Percentiles rank a stretch among this genome's conserved stretches.
Conservation (phyloP, 768 basidiomycete species). For the Mycena polygramma region DNA sequence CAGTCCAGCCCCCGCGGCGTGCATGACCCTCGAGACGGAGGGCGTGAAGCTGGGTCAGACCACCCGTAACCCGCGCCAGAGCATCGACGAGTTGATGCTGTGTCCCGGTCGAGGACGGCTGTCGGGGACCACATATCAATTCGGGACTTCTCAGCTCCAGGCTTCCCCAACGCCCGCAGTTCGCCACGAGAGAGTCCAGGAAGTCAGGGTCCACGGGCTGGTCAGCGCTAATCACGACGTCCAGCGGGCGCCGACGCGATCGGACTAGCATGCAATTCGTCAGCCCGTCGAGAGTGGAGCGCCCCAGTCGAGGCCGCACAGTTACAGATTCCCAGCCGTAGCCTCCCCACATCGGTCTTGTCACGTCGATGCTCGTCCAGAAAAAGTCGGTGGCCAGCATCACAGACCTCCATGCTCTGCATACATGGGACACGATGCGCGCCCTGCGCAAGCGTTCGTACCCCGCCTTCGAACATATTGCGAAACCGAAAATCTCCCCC, state of each 20-base stretch:
- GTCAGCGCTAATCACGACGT: constrained; percentile 3
- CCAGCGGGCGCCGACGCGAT: not conserved
- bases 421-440: not conserved
- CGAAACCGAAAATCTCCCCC: not conserved
- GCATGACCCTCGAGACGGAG: not conserved
- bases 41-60: not conserved
- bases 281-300: not conserved
- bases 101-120: no score
- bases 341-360: no score
- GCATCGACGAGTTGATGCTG: not conserved
- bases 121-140: no score
- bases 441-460: not conserved
- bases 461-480: no score
- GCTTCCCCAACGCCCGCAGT: not conserved
- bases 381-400: not conserved
- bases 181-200: not conserved
- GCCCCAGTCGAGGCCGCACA: not conserved
- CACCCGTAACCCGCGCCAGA: not conserved
- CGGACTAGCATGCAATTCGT: no score
- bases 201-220: not conserved
- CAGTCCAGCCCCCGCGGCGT: not conserved
- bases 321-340: no score
- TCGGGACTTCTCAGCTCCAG: constrained; percentile 3
- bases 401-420: not conserved
- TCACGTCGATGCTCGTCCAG: not conserved